Evolutionary conservation across 768 basidiomycete species (phyloP).

Genomic region (Favolaschia claudopus): DNA sequence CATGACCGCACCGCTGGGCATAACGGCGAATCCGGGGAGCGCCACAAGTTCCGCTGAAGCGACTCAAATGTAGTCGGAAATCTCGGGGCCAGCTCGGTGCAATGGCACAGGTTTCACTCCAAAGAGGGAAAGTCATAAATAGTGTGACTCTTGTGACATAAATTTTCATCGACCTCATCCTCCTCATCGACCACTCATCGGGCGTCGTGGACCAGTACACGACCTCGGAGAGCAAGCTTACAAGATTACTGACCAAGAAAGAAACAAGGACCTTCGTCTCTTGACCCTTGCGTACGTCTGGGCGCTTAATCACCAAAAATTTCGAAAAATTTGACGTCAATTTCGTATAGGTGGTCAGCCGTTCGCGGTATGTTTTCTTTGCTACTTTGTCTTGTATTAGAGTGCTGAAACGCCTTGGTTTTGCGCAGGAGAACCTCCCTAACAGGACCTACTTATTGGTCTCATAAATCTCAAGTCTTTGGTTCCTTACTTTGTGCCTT

Average conservation of each 20-base stretch:
- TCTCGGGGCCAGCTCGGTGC: neutral
- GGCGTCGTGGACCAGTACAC: conserved; percentile 37
- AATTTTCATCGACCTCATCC: neutral
- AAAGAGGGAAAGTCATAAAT: neutral
- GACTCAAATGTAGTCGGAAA: too few relatives aligned
- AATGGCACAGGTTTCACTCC: neutral
- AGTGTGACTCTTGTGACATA: neutral
- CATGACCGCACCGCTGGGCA: too few relatives aligned
- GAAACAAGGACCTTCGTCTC: conserved; percentile 83
- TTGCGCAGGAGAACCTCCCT: conserved; percentile 79
- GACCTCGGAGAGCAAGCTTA: conserved; percentile 48
- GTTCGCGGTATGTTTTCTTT: conserved; percentile 66
- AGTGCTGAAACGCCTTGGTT: conserved; percentile 27
- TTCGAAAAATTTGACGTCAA: conserved; percentile 24
- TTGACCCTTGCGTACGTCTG: conserved; percentile 76
- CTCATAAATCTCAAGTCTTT: neutral
- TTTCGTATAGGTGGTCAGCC: conserved; percentile 71
- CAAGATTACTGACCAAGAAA: conserved; percentile 81
- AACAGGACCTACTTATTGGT: conserved; percentile 46
- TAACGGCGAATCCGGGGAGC: too few relatives aligned
- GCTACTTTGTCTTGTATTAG: neutral
- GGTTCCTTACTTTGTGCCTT: neutral
- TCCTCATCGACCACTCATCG: neutral
- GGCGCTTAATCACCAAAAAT: conserved; percentile 22
- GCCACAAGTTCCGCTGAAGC: too few relatives aligned